phyloP scores from a whole-genome alignment of 1,284 basidiomycete species.

The Clitocybe nebularis region DNA sequence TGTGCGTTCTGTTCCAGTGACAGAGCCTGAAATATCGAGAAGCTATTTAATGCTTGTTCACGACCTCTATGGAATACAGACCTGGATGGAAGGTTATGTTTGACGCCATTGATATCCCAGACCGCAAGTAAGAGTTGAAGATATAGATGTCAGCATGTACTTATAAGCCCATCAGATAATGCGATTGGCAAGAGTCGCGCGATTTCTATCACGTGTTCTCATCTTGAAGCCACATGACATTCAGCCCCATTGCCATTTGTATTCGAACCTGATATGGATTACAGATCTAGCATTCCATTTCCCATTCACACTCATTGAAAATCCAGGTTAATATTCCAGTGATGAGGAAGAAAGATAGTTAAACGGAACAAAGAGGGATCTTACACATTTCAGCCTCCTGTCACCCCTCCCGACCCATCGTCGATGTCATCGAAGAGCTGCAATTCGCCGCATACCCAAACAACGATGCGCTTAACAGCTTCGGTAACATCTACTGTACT shows the following conservation, averaged over 20 bases:
- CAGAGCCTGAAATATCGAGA: constrained; percentile 57
- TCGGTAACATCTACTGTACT: constrained; percentile 63
- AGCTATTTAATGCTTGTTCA: not conserved
- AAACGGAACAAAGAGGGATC: not conserved
- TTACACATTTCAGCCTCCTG: not conserved
- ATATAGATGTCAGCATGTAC: constrained; percentile 8
- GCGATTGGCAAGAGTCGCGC: constrained; percentile 17
- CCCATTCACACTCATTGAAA: too few relatives aligned
- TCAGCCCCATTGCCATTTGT: too few relatives aligned
- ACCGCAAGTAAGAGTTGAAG: constrained; percentile 3
- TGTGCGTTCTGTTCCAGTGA: constrained; percentile 64
- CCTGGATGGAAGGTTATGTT: constrained; percentile 83
- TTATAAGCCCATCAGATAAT: constrained; percentile 2
- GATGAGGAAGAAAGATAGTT: not conserved
- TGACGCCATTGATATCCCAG: constrained; percentile 76
- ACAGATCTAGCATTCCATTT: too few relatives aligned
- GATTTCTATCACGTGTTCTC: too few relatives aligned
- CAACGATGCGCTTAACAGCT: constrained; percentile 54
- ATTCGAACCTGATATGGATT: too few relatives aligned
- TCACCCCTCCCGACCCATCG: constrained; percentile 10
- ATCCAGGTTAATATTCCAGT: not conserved
- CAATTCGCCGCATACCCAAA: constrained; percentile 51
- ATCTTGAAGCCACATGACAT: too few relatives aligned
- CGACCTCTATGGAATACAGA: constrained; percentile 11
- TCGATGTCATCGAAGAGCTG: constrained; percentile 29